Evolutionary conservation across 2,329 filamentous ascomycete species (phyloP), one percentile per base, ranked within the genome.

Genomic region (Hirsutella rhossiliensis): DNA sequence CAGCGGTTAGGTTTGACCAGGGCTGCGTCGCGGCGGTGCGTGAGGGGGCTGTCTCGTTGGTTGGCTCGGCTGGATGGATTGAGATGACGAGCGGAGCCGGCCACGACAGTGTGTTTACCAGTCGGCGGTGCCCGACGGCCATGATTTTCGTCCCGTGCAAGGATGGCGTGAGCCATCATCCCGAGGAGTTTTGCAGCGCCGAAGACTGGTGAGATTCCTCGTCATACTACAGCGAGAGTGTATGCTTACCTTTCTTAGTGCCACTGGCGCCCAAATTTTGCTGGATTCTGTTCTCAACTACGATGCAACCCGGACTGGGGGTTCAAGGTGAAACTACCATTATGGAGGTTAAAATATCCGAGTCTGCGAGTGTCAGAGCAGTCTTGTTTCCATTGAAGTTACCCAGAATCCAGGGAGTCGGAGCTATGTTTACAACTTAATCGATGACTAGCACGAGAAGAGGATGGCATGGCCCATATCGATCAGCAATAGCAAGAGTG

Each of bases 21-120:
- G 75, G 80, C 49, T 86, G 82, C 52, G 80, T 87, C 43, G 58
- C 66, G 5, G 81, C 78, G 19, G 79, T 86, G 2, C 66, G 73
- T 45, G 63, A 72, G 40, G 76, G 79, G 30, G 77, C 79, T 0
- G 60, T 60, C 34, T 69, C 69, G 3, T 63, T 78, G 8, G 72
- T 78, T 1, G 71, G 73, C 38, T 55, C 67, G 18, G 60, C 66
- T 53, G 67, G 48, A 30, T 58, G 51, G 54, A 47, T 40, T 18
- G 52, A 56, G 8, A 54, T 68, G 3, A 58, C 58, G 5, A 66
- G 63, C 46, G 63, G 63, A 18, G 63, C 63, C 3, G 60, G 61
- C 4, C 63, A 66, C 37, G 63, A 66, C 49, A 64, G 60, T 45
- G 61, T 62, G 27, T 56, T 62, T 37, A 58, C 57, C 6, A 64